Evolutionary conservation across 352 stramenopile species (phyloP), one percentile per base, ranked within the genome.

Genomic region (Pythium rishiriense): DNA sequence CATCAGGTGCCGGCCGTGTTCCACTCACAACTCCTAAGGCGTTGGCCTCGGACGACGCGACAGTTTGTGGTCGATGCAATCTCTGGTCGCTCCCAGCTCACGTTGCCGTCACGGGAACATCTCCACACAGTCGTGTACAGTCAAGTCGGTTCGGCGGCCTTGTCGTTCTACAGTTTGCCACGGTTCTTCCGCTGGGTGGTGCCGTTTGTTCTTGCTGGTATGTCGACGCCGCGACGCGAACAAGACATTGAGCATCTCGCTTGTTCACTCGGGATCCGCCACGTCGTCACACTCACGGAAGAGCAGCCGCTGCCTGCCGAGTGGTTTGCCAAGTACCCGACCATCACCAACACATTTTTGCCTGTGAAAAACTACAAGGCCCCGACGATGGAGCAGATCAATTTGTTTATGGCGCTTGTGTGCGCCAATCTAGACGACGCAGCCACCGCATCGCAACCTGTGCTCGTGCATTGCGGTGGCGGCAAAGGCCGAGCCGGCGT

Each of bases 401-500:
- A 88, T 41, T 39, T 85, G 26, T 88, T 90, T 65, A 83, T 89
- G 58, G 35, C 24, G 1, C 43, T 81, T 12, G 14, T 43, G 10
- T 85, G 74, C 35, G 33, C 15, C 1, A 10, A 21, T 5, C 15
- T 60, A n/a, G 33, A 42, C 41, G 19, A 4, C 2, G 41, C 41
- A 11, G 7, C 24, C 5, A 35, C 51, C 7, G 21, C n/a, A 11
- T 33, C 21, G 2, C 17, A 48, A 7, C 77, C 76, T 29, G 73
- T 90, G 10, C 69, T 90, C 17, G 78, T 88, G 7, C 81, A 90
- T 43, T 90, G 81, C 53, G 79, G 79, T 26, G 81, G 81, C 26
- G 81, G 81, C 49, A 90, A 88, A 63, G 81, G 81, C 0, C 76
- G 81, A 2, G 77, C 79, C 9, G 79, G 81, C 24, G 79, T 78